Evolutionary conservation across 495 filamentous ascomycete genomes (phyloP).

Genomic region (Tuber microsphaerosporum): DNA sequence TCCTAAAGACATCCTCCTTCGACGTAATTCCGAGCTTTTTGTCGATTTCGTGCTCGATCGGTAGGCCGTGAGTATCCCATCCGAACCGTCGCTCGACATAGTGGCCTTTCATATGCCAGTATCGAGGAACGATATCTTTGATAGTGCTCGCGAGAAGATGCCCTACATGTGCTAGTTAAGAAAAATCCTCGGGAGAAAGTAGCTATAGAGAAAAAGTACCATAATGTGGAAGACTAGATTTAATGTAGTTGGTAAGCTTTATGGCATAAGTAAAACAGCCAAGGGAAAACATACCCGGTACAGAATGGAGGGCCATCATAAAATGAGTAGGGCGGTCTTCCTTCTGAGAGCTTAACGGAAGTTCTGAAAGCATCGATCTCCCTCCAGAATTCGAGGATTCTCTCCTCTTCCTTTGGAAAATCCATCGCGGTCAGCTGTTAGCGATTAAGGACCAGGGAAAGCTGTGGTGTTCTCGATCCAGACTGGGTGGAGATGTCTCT

Average conservation of each 20-base stretch:
- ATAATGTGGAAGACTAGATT: conserved; percentile 79
- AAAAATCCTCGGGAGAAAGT: conserved; percentile 13
- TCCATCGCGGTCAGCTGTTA: conserved; percentile 53
- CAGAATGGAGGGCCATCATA: conserved; percentile 64
- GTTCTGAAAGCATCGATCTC: conserved; percentile 76
- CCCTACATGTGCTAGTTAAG: conserved; percentile 6
- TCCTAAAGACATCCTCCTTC: conserved; percentile 74
- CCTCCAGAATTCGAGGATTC: conserved; percentile 70
- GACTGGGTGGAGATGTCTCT: not conserved
- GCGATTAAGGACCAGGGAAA: conserved; percentile 9
- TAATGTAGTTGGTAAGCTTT: conserved; percentile 6
- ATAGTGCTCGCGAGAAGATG: conserved; percentile 93
- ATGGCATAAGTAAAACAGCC: conserved; percentile 1
- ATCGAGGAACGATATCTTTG: conserved; percentile 93
- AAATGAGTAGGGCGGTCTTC: conserved; percentile 69
- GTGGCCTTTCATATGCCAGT: conserved; percentile 96
- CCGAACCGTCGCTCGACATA: conserved; percentile 68
- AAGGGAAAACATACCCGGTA: conserved; percentile 44
- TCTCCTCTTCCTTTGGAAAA: conserved; percentile 85
- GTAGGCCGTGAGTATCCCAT: conserved; percentile 91
- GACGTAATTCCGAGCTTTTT: conserved; percentile 90
- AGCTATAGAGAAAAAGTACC: conserved; percentile 40
- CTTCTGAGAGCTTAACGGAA: conserved; percentile 57
- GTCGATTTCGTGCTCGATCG: conserved; percentile 97
- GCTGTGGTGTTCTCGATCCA: not conserved